Base-by-base conservation (phyloP, 140 eudicot genomes). In the Cichorium intybus region DNA sequence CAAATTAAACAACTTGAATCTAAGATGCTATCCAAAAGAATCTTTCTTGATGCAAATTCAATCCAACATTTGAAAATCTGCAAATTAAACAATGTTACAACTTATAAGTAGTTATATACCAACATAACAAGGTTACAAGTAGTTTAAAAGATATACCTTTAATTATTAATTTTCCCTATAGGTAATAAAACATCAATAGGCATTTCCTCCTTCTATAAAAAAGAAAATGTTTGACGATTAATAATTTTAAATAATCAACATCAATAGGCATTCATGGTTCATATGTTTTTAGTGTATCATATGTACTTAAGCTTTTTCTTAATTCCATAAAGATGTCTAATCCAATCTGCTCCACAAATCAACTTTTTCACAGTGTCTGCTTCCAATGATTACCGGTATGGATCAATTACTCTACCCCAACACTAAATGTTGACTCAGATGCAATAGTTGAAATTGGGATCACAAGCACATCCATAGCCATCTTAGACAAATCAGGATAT, bases 381-480 rank as follows among this genome's bases (percentile, higher is more conserved):
- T 7, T 9, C 49, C 65, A 33, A n/a, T n/a, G n/a, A n/a, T n/a
- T n/a, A n/a, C n/a, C n/a, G n/a, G n/a, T n/a, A n/a, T n/a, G n/a
- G n/a, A 35, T 60, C 50, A 22, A 35, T 60, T 2, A 60, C 50
- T 35, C 65, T 59, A 5, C 31, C 65, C 64, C 31, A 5, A 0
- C 33, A 17, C 50, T 59, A 59, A 20, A 35, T 20, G 65, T 59
- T 59, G 65, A 26, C n/a, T n/a, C n/a, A n/a, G n/a, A n/a, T n/a
- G n/a, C n/a, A n/a, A n/a, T n/a, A n/a, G n/a, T n/a, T n/a, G n/a
- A n/a, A n/a, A n/a, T n/a, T n/a, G n/a, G n/a, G n/a, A n/a, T n/a
- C n/a, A n/a, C n/a, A n/a, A n/a, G n/a, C n/a, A n/a, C n/a, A n/a
- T n/a, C n/a, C n/a, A n/a, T n/a, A n/a, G n/a, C n/a, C 65, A 60